A percentile compares a stretch with the other conserved stretches of the same genome.
Evolutionary conservation across 2,329 filamentous ascomycete species (phyloP).

Genomic region (Diaporthe citrichinensis): DNA sequence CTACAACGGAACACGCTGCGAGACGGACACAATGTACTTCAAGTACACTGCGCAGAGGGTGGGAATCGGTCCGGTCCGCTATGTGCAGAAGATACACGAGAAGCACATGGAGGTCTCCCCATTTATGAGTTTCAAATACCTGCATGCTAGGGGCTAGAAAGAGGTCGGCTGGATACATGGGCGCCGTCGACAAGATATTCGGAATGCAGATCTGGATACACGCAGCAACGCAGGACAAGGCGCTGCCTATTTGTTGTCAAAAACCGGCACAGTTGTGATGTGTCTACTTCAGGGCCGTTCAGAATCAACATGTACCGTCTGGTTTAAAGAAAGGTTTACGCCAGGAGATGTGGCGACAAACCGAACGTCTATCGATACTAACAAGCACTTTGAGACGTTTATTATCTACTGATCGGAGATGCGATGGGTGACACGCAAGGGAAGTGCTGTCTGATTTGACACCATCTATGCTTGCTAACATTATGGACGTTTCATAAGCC

Average conservation of each 20-base stretch:
- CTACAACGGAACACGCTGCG: conserved; percentile 11
- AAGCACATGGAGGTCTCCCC: conserved; percentile 12
- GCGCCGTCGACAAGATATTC: not conserved
- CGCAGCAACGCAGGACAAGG: too few relatives aligned
- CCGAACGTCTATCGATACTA: not conserved
- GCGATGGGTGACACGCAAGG: too few relatives aligned
- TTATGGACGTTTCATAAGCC: too few relatives aligned
- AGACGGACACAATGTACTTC: conserved; percentile 3
- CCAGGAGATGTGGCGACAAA: not conserved
- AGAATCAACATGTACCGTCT: not conserved
- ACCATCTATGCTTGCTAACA: too few relatives aligned
- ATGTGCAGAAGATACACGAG: not conserved
- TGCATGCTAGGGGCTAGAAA: not conserved
- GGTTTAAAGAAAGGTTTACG: not conserved
- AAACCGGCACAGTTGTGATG: not conserved
- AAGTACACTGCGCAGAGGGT: conserved; percentile 13
- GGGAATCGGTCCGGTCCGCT: conserved; percentile 7
- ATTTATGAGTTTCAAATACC: conserved; percentile 1
- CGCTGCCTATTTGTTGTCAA: not conserved
- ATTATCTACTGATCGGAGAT: too few relatives aligned
- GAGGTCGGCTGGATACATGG: not conserved
- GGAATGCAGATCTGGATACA: not conserved
- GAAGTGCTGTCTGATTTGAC: too few relatives aligned
- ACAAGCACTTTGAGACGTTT: too few relatives aligned
- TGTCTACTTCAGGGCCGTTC: too few relatives aligned